phyloP scores from a whole-genome alignment of 2,329 filamentous ascomycete genomes.

The Pyrenochaeta sp. region DNA sequence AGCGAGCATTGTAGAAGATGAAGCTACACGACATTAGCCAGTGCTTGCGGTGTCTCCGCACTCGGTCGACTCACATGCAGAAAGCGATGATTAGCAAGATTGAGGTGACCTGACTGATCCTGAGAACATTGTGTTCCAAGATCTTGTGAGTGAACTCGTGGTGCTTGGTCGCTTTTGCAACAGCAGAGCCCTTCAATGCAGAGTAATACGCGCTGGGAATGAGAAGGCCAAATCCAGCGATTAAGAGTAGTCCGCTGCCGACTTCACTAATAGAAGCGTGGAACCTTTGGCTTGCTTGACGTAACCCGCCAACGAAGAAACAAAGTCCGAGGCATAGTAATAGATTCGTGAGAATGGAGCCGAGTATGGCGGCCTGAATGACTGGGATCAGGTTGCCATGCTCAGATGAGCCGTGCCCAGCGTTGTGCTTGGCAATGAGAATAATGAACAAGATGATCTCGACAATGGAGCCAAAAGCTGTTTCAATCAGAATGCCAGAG shows the following conservation, averaged over 20 bases:
- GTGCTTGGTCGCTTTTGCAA: slow-evolving; percentile 35
- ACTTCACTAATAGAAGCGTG: slow-evolving; percentile 80
- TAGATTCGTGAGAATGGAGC: slow-evolving; percentile 83
- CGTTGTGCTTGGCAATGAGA: slow-evolving; percentile 63
- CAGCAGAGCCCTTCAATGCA: slow-evolving; percentile 54
- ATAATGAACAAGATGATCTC: slow-evolving; percentile 87
- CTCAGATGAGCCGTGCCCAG: slow-evolving; percentile 52
- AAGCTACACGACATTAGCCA: slow-evolving; percentile 66
- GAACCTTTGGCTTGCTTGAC: slow-evolving; percentile 73
- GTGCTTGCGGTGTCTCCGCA: slow-evolving; percentile 38
- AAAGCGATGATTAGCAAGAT: slow-evolving; percentile 49
- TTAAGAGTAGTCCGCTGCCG: slow-evolving; percentile 77
- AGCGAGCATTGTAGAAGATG: slow-evolving; percentile 76
- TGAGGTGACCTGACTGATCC: slow-evolving; percentile 47
- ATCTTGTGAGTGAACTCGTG: slow-evolving; percentile 44
- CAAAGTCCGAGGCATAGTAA: slow-evolving; percentile 81
- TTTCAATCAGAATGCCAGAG: slow-evolving; percentile 68
- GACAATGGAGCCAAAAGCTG: slow-evolving; percentile 74
- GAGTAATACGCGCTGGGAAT: slow-evolving; percentile 48
- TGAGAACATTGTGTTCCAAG: slow-evolving; percentile 45
- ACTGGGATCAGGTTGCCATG: slow-evolving; percentile 63
- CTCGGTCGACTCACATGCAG: slow-evolving; percentile 59
- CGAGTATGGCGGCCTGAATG: slow-evolving; percentile 83
- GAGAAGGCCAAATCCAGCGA: slow-evolving; percentile 68
- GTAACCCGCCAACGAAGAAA: slow-evolving; percentile 79